A percentile compares a stretch with the other conserved stretches of the same genome.
These are phyloP conservation scores for Firmiana major DNA, from an alignment of 345 rosid genomes.

Conservation along the genomic window DNA sequence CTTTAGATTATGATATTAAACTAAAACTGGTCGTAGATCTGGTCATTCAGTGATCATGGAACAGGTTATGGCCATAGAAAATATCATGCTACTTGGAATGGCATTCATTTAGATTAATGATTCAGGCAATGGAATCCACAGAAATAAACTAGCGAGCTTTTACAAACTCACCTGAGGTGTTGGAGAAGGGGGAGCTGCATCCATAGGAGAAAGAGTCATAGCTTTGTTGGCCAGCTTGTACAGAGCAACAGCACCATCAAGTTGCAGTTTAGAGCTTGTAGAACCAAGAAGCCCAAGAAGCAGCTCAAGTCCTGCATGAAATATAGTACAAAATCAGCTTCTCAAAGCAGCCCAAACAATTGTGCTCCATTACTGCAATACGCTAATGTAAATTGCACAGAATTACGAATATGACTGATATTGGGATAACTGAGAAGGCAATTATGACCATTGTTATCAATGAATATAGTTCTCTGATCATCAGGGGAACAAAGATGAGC, in stretches of 20 bases:
- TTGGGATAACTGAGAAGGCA: constrained; percentile 1
- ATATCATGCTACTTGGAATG: background rate
- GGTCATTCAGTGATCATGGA: background rate
- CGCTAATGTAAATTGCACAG: background rate
- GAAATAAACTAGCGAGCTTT: background rate
- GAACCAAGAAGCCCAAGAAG: constrained; percentile 89
- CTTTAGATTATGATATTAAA: background rate
- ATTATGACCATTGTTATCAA: constrained; percentile 61
- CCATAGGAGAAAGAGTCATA: constrained; percentile 79
- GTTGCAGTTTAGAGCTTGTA: constrained; percentile 67
- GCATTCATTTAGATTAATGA: background rate
- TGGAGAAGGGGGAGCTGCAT: constrained; percentile 98
- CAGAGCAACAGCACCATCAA: constrained; percentile 91
- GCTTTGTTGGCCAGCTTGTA: constrained; percentile 84
- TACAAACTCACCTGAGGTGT: constrained; percentile 70
- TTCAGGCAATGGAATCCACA: constrained; percentile 12
- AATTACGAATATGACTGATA: constrained; percentile 3
- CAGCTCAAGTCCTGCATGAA: constrained; percentile 74
- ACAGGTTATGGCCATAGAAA: background rate
- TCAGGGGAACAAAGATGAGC: constrained; percentile 94
- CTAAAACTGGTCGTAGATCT: background rate
- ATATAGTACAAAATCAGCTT: constrained; percentile 21
- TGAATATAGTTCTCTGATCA: constrained; percentile 81
- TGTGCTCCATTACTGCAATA: constrained; percentile 9
- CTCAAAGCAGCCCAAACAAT: constrained; percentile 18